A percentile compares a stretch with the other conserved stretches of the same genome.
Conservation (phyloP, 495 filamentous ascomycete species). For the Hypoxylon crocopeplum region DNA sequence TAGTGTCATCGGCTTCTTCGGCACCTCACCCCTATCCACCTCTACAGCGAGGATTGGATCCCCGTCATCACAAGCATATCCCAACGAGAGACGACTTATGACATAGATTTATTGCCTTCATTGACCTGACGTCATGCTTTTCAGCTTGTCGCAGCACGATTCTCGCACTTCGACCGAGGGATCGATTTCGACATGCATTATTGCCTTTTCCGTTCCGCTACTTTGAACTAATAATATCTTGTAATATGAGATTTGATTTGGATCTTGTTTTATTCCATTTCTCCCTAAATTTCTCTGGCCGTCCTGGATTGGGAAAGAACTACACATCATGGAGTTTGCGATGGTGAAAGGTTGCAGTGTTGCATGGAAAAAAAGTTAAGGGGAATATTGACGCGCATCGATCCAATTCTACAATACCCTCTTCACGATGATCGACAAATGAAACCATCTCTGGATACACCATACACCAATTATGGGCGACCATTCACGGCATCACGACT, state of each 20-base stretch:
- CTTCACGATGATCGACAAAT: conserved; percentile 42
- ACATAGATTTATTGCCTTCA: conserved; percentile 38
- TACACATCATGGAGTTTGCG: conserved; percentile 39
- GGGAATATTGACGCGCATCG: conserved; percentile 35
- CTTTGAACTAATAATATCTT: conserved; percentile 37
- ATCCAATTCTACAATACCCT: conserved; percentile 42
- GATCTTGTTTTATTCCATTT: conserved; percentile 30
- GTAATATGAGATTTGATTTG: conserved; percentile 43
- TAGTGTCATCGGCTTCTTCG: neutral
- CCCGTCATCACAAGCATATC: conserved; percentile 32
- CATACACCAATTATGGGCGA: conserved; percentile 47
- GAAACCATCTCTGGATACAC: conserved; percentile 46
- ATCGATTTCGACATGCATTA: conserved; percentile 22
- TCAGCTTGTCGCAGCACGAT: conserved; percentile 22
- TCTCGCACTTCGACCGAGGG: conserved; percentile 17
- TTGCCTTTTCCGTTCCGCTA: conserved; percentile 13
- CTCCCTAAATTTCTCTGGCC: conserved; percentile 28
- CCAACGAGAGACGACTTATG: conserved; percentile 39
- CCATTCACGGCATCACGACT: conserved; percentile 48
- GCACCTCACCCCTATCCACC: neutral
- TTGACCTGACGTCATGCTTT: conserved; percentile 24
- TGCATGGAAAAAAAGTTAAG: conserved; percentile 37
- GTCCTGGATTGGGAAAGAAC: conserved; percentile 36
- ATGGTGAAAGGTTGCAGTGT: conserved; percentile 36
- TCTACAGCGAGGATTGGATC: conserved; percentile 27